These are phyloP conservation scores for Colletotrichum echinochloae DNA, from an alignment of 2,329 filamentous ascomycete species.

Conservation along the genomic window DNA sequence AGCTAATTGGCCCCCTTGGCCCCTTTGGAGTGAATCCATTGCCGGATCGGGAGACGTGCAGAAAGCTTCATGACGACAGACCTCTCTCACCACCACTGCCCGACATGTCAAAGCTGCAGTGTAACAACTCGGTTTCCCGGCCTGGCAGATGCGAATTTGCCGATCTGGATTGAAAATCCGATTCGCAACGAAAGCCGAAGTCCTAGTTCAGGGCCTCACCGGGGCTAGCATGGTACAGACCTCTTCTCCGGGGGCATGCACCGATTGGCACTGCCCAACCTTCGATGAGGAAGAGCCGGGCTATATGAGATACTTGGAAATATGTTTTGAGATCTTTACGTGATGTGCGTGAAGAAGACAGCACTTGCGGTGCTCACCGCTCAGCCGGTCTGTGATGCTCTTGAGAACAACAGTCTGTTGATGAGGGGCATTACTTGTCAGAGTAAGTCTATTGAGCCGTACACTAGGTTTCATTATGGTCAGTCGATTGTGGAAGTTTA, in stretches of 20 bases:
- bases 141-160: background rate
- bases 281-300: no score
- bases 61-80: slow-evolving; percentile 31
- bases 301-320: background rate
- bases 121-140: background rate
- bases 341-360: background rate
- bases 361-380: background rate
- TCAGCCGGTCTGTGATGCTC: background rate
- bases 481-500: background rate
- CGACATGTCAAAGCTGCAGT: background rate
- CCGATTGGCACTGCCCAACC: background rate
- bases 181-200: background rate
- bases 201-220: background rate
- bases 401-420: background rate
- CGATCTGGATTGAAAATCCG: background rate
- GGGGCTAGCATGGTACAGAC: background rate
- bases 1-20: slow-evolving; percentile 15
- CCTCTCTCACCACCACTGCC: slow-evolving; percentile 13
- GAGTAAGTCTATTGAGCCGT: background rate
- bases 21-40: slow-evolving; percentile 11
- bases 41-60: slow-evolving; percentile 15
- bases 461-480: background rate
- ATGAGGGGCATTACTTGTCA: background rate
- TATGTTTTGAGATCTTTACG: background rate
- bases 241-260: no score